Base-by-base conservation (phyloP, 495 filamentous ascomycete genomes). In the Schizothecium vesticola region DNA sequence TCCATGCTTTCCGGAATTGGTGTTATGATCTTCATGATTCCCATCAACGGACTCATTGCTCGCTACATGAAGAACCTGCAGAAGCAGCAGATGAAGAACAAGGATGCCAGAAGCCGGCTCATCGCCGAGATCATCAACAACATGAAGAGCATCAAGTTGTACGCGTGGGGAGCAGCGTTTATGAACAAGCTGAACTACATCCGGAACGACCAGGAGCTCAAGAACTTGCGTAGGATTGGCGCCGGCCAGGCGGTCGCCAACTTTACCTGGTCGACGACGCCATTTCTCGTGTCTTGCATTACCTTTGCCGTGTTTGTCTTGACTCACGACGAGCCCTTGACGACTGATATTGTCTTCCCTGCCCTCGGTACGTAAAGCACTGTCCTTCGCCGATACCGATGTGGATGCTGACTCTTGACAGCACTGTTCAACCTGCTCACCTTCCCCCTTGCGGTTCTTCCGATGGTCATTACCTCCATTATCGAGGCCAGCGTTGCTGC, bases 221-320 rank as follows among this genome's bases (percentile, higher is more conserved):
- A 94, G 78, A 98, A 96, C 16, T 89, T 98, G 56, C 91, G 94
- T 64, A 97, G 94, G 75, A 98, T 99, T 70, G 96, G 96, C 59
- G 93, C 94, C 59, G 89, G 93, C 1, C 93, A 97, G 77, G 91
- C 94, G 8, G 83, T 97, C 78, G 92, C 96, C 29, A 98, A 96
- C 73, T 99, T 99, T 68, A 97, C 96, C 25, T 99, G 96, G 96
- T 92, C 92, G n/a, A 95, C 92, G n/a, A 98, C 96, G 11, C 96
- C 96, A 10, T 99, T 99, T 82, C 86, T 99, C 33, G 96, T 99
- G 16, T 98, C 96, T 16, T 98, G 94, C 81, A 93, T 92, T 10
- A 98, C 95, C 11, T 99, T 99, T 74, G 89, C 92, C 16, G 92
- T 98, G 21, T 99, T 95, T 73, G 96, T 97, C 58, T 82, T 95